A percentile compares a stretch with the other conserved stretches of the same genome.
Conservation (phyloP, 2,329 filamentous ascomycete species). For the Fusarium caatingaense region DNA sequence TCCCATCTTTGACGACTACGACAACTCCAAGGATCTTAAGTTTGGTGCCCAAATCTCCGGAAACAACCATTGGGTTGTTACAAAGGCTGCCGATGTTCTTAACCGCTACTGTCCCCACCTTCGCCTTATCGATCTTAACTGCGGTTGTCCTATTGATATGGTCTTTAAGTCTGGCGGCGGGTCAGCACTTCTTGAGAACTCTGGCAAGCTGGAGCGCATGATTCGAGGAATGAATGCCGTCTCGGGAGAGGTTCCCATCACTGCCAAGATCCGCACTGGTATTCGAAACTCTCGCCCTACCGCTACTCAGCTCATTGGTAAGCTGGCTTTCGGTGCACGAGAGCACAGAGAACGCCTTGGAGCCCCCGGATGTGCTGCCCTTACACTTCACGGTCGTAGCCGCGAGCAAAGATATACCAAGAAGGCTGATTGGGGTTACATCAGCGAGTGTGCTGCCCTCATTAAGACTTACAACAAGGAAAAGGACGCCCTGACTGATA, state of each 20-base stretch:
- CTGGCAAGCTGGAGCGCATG: conserved; percentile 91
- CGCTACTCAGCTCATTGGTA: conserved; percentile 83
- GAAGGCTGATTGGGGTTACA: conserved; percentile 94
- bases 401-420: conserved; percentile 94
- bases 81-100: conserved; percentile 88
- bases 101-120: conserved; percentile 82
- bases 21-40: conserved; percentile 83
- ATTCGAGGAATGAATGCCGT: conserved; percentile 95
- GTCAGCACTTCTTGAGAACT: conserved; percentile 89
- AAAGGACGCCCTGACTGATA: conserved; percentile 76
- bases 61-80: conserved; percentile 89
- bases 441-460: conserved; percentile 86
- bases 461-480: conserved; percentile 83
- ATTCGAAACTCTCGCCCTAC: conserved; percentile 83
- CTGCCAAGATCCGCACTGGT: conserved; percentile 93
- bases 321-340: conserved; percentile 81
- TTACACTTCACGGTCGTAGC: conserved; percentile 93
- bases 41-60: conserved; percentile 95
- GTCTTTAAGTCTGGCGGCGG: conserved; percentile 90
- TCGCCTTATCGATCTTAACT: conserved; percentile 94
- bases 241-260: conserved; percentile 90
- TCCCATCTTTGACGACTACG: conserved; percentile 78
- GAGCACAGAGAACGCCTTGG: conserved; percentile 78
- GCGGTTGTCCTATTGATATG: conserved; percentile 95
- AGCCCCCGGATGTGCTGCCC: conserved; percentile 88